Evolutionary conservation across 2,329 filamentous ascomycete species (phyloP), one percentile per base, ranked within the genome.

Genomic region (Graphilbum ipis-grandicollis): DNA sequence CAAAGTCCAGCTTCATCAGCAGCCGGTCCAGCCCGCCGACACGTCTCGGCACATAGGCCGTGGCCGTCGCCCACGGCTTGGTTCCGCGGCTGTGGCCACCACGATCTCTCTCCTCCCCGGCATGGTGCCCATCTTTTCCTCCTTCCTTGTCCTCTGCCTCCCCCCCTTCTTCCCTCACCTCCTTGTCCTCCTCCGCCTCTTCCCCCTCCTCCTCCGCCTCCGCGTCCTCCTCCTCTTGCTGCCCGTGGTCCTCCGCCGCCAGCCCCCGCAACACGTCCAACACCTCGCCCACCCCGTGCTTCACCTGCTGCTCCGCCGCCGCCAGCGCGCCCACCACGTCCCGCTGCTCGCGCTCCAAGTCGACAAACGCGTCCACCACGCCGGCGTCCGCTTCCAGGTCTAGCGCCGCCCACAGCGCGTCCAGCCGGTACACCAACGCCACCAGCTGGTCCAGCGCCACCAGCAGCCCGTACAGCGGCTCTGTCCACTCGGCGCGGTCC

Each of bases 1-100:
- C 70, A 53, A 74, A 73, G 50, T 93, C 85, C 47, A 94, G 60
- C 61, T 93, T 93, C 83, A 93, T 93, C 51, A 94, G 56, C 51
- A 94, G 56, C 40, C 81, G 66, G 58, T 93, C 84, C 33, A 94
- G 73, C 1, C 84, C 81, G 0, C 82, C 82, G 4, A 83, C 71
- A 41, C 79, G 74, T 43, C 72, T 67, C 1, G 83, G 79, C 22
- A 76, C 65, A 52, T 82, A 93, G 43, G 9, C 42, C 46, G 45
- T 45, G 63, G 50, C 23, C 53, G 26, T 38, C 15, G n/a, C n/a
- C n/a, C n/a, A n/a, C n/a, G n/a, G n/a, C n/a, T n/a, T n/a, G n/a
- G n/a, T n/a, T n/a, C n/a, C n/a, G n/a, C n/a, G n/a, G n/a, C n/a
- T n/a, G n/a, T n/a, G n/a, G n/a, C n/a, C n/a, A n/a, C n/a, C n/a